Base-by-base conservation (phyloP, 768 basidiomycete genomes). In the Naganishia onofrii region DNA sequence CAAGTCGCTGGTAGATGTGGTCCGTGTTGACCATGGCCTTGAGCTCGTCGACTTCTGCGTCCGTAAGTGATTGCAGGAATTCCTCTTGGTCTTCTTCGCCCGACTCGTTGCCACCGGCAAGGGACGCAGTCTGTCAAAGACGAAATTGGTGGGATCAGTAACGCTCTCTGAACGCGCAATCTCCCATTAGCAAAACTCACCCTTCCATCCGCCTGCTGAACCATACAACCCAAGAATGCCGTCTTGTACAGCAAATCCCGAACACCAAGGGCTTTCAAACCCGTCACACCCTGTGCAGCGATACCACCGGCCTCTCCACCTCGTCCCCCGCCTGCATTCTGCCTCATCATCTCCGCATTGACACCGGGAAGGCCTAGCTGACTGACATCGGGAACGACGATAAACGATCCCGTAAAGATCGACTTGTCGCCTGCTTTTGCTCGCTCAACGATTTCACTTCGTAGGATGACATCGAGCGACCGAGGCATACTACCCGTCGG, bases 401-500 rank as follows among this genome's bases (percentile, higher is more conserved):
- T 94, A 82, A 99, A 98, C 0, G 92, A 91, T 23, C 96, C 96
- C 6, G 92, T 96, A 80, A 99, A 98, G 60, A 95, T 90, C 79
- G 93, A 96, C 81, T 96, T 97, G 82, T 99, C 96, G 75, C 96
- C 96, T 1, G 96, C 96, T 80, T 99, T 99, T 15, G 95, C 95
- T n/a, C 92, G 88, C 80, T 99, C 96, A 44, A 99, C 96, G 74
- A 98, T 87, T 77, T 98, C 96, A 3, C 89, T 89, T 32, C 96
- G 89, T 8, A 98, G 87, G 73, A 98, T 92, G 52, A 98, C 95
- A 79, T 98, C 95, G 69, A 98, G 83, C 31, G 93, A 82, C 36
- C 95, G 89, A 32, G 96, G 96, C 96, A 98, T 99, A 3, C 90
- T 92, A 0, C 96, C 96, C 0, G 95, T 98, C 0, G 96, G 96